Percentiles rank a stretch among this genome's conserved stretches.
Conservation (phyloP, 148 eudicot genomes). For the Rhododendron ferrugineum region DNA sequence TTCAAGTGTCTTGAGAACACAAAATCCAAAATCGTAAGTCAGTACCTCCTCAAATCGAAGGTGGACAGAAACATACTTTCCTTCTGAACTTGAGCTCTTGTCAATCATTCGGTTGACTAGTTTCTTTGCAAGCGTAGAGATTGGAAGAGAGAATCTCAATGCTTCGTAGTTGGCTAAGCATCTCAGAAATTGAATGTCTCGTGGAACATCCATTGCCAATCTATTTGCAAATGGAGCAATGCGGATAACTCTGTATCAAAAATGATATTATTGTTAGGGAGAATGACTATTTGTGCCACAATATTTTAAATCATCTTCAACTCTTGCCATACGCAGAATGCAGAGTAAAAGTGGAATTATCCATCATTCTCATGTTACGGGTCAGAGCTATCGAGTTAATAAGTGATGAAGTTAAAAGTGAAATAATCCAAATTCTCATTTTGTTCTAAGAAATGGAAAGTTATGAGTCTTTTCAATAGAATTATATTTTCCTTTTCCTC, state of each 20-base stretch:
- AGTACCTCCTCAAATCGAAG: constrained; percentile 91
- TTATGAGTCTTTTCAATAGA: not conserved
- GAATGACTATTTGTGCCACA: not conserved
- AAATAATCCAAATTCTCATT: not conserved
- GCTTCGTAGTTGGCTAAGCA: constrained; percentile 80
- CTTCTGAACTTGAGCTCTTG: constrained; percentile 46
- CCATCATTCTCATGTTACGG: not conserved
- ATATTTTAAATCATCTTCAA: not conserved
- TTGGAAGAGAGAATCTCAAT: constrained; percentile 61
- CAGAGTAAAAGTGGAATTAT: not conserved
- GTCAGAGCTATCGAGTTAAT: not conserved
- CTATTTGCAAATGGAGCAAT: constrained; percentile 90
- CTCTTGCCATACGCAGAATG: not conserved
- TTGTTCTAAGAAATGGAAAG: not conserved
- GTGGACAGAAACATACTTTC: constrained; percentile 74
- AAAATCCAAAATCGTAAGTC: not conserved
- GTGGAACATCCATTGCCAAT: constrained; percentile 62
- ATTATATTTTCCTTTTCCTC: not conserved
- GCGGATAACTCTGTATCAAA: constrained; percentile 55
- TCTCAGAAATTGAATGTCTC: constrained; percentile 59
- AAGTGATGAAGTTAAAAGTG: not conserved
- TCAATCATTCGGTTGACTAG: constrained; percentile 51
- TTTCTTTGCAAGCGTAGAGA: constrained; percentile 48
- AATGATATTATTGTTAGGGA: not conserved
- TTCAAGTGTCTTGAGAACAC: not conserved